A percentile compares a stretch with the other conserved stretches of the same genome.
phyloP scores from a whole-genome alignment of 495 filamentous ascomycete species.

The Neurospora sp. region DNA sequence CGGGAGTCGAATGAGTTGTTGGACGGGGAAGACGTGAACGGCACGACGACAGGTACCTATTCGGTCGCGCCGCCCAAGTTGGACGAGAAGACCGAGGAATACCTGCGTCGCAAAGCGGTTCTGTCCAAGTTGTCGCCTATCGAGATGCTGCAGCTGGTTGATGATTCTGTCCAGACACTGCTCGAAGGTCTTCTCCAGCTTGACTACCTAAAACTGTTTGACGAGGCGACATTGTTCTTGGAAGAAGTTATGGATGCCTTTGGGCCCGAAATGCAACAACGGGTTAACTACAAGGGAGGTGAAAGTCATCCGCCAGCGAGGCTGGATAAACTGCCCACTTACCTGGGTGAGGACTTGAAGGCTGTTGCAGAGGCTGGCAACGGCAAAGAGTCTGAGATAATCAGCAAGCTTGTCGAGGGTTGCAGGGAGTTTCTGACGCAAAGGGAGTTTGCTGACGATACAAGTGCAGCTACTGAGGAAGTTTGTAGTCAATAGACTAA shows the following conservation, averaged over 20 bases:
- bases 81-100: neutral
- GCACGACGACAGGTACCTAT: neutral
- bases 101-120: neutral
- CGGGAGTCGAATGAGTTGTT: neutral
- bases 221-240: slow-evolving; percentile 6
- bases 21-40: neutral
- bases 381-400: neutral
- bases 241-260: neutral
- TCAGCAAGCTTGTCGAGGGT: neutral
- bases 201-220: slow-evolving; percentile 13
- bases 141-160: slow-evolving; percentile 14
- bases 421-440: neutral
- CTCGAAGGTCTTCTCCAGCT: slow-evolving; percentile 15
- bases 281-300: neutral
- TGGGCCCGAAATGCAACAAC: neutral
- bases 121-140: slow-evolving; percentile 9
- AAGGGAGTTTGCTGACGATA: neutral
- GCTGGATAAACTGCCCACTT: neutral
- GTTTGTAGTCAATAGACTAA: neutral
- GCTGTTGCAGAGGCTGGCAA: neutral
- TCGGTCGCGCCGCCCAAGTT: neutral
- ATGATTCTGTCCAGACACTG: slow-evolving; percentile 12
- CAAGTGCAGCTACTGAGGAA: neutral
- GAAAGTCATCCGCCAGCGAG: neutral
- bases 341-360: neutral